Evolutionary conservation across 2,329 filamentous ascomycete genomes (phyloP).

Genomic region (Paraphoma sp.): DNA sequence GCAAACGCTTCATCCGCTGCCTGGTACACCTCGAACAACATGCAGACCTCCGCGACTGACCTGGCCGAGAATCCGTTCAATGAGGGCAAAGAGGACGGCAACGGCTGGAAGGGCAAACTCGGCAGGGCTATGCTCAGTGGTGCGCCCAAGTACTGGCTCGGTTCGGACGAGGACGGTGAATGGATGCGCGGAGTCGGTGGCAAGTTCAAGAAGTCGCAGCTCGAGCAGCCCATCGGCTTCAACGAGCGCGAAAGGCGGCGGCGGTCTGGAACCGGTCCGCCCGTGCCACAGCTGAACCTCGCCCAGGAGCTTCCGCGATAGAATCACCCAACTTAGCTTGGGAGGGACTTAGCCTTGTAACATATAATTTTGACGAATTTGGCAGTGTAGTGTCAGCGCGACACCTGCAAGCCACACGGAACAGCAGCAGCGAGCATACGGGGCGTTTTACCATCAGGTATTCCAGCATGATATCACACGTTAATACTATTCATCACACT

Average conservation of each 20-base stretch:
- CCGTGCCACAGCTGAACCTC: constrained; percentile 45
- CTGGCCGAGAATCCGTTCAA: constrained; percentile 74
- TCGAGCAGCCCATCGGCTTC: constrained; percentile 52
- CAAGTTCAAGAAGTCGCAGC: constrained; percentile 61
- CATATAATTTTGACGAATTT: not conserved
- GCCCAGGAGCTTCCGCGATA: constrained; percentile 30
- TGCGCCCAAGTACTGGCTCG: constrained; percentile 82
- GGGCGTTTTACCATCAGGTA: constrained; percentile 1
- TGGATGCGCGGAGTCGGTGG: constrained; percentile 72
- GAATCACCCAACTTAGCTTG: not conserved
- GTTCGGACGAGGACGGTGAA: constrained; percentile 67
- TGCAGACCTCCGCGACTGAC: constrained; percentile 51
- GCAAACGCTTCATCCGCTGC: constrained; percentile 51
- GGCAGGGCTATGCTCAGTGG: constrained; percentile 80
- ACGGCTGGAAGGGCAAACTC: constrained; percentile 78
- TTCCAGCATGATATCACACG: not conserved
- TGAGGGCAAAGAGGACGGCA: constrained; percentile 71
- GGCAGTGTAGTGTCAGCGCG: not conserved
- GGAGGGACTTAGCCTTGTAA: not conserved
- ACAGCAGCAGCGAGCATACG: constrained; percentile 1
- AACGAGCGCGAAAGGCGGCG: constrained; percentile 66
- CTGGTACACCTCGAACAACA: constrained; percentile 46
- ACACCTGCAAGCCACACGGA: not conserved
- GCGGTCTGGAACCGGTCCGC: constrained; percentile 66
- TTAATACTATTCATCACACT: constrained; percentile 1